Percentiles rank a stretch among this genome's conserved stretches.
These are phyloP conservation scores for Echeveria elegans DNA, from an alignment of 164 flowering plant genomes.

Conservation along the genomic window DNA sequence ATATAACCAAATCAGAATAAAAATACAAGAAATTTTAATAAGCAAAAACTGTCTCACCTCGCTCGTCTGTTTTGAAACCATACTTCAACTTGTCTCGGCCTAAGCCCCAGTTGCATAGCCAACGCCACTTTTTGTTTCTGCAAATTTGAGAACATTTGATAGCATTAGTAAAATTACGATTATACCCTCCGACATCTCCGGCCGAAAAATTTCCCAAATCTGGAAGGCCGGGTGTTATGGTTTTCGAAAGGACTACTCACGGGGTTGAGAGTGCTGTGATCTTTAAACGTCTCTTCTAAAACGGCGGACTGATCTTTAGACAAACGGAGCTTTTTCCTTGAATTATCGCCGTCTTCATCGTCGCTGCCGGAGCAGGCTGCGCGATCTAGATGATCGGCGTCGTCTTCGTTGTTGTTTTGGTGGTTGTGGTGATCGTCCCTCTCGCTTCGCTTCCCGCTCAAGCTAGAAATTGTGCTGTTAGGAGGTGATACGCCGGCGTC, in stretches of 20 bases:
- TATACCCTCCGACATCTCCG: constrained; percentile 1
- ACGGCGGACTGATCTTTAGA: constrained; percentile 33
- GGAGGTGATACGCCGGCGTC: constrained; percentile 29
- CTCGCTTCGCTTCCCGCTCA: constrained; percentile 53
- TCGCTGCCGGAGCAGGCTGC: constrained; percentile 14
- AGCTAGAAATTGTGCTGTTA: constrained; percentile 59
- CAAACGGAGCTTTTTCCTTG: constrained; percentile 37
- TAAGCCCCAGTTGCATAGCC: constrained; percentile 40
- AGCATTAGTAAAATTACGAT: neutral
- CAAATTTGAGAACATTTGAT: constrained; percentile 2
- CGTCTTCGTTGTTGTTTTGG: constrained; percentile 11
- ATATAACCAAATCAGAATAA: too few species aligned
- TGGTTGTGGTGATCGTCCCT: constrained; percentile 18
- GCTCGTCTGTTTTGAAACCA: constrained; percentile 67
- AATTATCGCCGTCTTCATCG: constrained; percentile 18
- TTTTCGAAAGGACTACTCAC: constrained; percentile 17
- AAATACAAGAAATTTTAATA: too few species aligned
- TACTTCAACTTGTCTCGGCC: constrained; percentile 56
- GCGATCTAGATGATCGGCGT: constrained; percentile 18
- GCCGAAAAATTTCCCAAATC: neutral
- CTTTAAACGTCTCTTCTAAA: constrained; percentile 41
- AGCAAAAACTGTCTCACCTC: constrained; percentile 25
- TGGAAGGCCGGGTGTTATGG: neutral
- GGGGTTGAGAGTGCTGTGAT: constrained; percentile 39
- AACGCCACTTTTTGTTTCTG: constrained; percentile 49